Percentiles rank a stretch among this genome's conserved stretches.
phyloP scores from a whole-genome alignment of 495 filamentous ascomycete genomes.

The Annulohypoxylon bovei region DNA sequence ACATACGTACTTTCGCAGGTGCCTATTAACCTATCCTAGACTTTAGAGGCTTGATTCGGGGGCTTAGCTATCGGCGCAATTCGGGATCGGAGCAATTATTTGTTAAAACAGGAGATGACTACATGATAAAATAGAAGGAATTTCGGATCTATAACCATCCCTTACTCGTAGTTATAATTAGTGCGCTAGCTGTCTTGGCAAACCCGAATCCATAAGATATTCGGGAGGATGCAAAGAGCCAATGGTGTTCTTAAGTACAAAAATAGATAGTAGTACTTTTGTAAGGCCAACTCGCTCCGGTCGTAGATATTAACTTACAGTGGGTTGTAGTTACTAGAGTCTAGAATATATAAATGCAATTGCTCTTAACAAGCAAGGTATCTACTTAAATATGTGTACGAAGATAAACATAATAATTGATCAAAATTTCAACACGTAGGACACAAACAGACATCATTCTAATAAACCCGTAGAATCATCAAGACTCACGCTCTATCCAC shows the following conservation, averaged over 20 bases:
- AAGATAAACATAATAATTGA: no score
- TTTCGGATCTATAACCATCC: background rate
- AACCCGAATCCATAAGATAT: background rate
- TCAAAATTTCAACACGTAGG: background rate
- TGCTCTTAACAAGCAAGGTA: no score
- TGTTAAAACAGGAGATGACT: background rate
- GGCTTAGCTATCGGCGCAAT: background rate
- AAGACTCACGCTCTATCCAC: background rate
- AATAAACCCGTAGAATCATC: no score
- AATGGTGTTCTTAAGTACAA: no score
- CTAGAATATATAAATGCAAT: no score
- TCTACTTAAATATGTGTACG: no score
- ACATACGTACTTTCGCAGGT: conserved; percentile 1
- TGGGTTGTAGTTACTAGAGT: no score
- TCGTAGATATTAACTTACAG: no score
- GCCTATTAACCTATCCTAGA: background rate
- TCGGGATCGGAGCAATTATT: conserved; percentile 5
- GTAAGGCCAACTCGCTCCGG: no score
- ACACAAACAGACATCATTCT: no score
- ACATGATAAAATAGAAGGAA: background rate
- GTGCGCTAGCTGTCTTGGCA: background rate
- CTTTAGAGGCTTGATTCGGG: background rate
- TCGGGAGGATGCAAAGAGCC: no score
- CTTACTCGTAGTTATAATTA: background rate
- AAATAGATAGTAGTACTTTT: no score